Conservation (phyloP, 2,329 filamentous ascomycete genomes). For the Claviceps maximensis region DNA sequence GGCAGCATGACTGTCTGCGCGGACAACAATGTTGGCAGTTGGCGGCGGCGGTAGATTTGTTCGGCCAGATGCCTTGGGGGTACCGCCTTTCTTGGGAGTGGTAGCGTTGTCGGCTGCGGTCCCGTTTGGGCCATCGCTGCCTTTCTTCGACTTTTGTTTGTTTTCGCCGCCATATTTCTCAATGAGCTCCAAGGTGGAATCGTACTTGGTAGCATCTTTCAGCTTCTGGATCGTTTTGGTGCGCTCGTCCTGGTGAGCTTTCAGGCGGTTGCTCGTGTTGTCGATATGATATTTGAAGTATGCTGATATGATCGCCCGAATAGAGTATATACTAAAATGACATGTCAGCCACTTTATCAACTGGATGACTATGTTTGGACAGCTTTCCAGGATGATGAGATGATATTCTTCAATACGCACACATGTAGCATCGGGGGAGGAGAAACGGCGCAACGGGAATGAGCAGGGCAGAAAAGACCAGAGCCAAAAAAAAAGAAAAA, state of each 20-base stretch:
- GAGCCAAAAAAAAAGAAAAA: too few relatives aligned
- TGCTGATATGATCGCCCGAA: constrained; percentile 50
- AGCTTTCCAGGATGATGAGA: too few relatives aligned
- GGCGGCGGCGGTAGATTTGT: constrained; percentile 43
- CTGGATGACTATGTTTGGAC: too few relatives aligned
- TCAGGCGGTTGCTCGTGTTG: constrained; percentile 53
- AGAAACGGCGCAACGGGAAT: too few relatives aligned
- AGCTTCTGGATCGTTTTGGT: constrained; percentile 84
- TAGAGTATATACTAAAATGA: constrained; percentile 58
- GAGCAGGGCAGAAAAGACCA: neutral
- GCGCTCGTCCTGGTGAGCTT: constrained; percentile 64
- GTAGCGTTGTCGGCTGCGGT: neutral
- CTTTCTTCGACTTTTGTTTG: constrained; percentile 14
- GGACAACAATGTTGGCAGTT: constrained; percentile 48
- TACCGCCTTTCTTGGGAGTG: constrained; percentile 6
- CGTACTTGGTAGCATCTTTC: constrained; percentile 90
- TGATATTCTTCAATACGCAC: too few relatives aligned
- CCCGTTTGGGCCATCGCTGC: constrained; percentile 3
- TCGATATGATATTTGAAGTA: constrained; percentile 77
- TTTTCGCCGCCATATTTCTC: constrained; percentile 80
- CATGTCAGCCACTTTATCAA: neutral
- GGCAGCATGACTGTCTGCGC: constrained; percentile 16
- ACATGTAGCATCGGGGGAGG: too few relatives aligned
- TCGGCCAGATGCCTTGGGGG: constrained; percentile 14
- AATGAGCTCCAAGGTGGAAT: constrained; percentile 82